Evolutionary conservation across 129 eudicot species (phyloP), one percentile per base, ranked within the genome.

Genomic region (Arctium lappa): DNA sequence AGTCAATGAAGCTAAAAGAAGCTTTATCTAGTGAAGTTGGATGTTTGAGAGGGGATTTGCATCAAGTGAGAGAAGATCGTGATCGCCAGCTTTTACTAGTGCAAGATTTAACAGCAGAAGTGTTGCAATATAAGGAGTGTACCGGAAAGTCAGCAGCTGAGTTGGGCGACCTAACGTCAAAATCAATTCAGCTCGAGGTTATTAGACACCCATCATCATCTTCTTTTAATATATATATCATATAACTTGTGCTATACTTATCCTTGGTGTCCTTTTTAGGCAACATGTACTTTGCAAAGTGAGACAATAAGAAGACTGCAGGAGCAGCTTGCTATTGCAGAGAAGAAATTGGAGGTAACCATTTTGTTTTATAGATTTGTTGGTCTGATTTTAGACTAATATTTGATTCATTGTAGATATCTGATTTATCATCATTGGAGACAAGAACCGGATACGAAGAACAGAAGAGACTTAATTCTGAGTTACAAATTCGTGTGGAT

Each of bases 171-270:
- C 75, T 89, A 84, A 89, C 89, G 30, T 18, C 85, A 32, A 96
- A 88, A 80, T 77, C 94, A 42, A 84, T 84, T 78, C 95, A 92
- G 71, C 89, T 96, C 32, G 99, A 96, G 99, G 99, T 93, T 32
- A 42, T 79, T 79, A 15, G 30, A 33, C 11, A 70, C 34, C 1
- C 37, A 2, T 70, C 37, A 2, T 70, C 30, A 5, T 36, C 33
- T 60, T 30, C 1, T 71, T 72, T 78, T 60, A 8, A n/a, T 16
- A 39, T 38, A 65, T 65, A 65, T 22, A 7, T 33, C 22, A 12
- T 73, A 8, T 78, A 72, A 84, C 65, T 13, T 73, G 29, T 44
- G 80, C 12, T 16, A 37, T 63, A 69, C 42, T 72, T 78, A 39
- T 36, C 5, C 12, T 78, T 46, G 50, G 63, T 73, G 60, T 63